Base-by-base conservation (phyloP, 2,329 filamentous ascomycete species). In the Kalaharituber pfeilii region DNA sequence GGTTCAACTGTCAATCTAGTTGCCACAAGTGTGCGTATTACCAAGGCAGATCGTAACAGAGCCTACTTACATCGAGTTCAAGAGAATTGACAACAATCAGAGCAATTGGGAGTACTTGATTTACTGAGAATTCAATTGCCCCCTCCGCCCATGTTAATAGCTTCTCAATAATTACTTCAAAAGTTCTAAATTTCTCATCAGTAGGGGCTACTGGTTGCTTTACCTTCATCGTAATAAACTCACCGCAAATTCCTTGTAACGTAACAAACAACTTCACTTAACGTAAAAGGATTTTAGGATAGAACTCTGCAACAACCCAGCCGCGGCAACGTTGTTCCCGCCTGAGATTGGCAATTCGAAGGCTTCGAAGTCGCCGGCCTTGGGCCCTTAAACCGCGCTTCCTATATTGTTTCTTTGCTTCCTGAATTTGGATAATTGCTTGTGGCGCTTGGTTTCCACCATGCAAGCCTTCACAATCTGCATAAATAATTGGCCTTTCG, bases 41-140 rank as follows among this genome's bases (percentile, higher is more conserved):
- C n/a, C n/a, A n/a, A n/a, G n/a, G 29, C 29, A 8, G n/a, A n/a
- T n/a, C 29, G 8, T 33, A 8, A 33, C 8, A 33, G n/a, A n/a
- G n/a, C n/a, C n/a, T n/a, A n/a, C 29, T 33, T 33, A 33, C 29
- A 33, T 13, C 39, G 9, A 8, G 9, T 20, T 45, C 39, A 20
- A 13, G 18, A 13, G 39, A 8, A 60, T 77, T 77, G 30, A 78
- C 65, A 0, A 72, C 73, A 42, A 78, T 72, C 52, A 78, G 70
- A 5, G 72, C 74, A 60, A 76, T 73, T 2, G 75, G 75, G 2
- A 72, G 69, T 0, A 75, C 74, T 58, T 78, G 75, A 55, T 77
- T 77, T 42, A 72, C 68, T 0, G 74, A 75, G 56, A 70, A 74
- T 57, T 77, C 74, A 6, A 77, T 65, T 1, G 72, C 71, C 9